Evolutionary conservation across 352 stramenopile species (phyloP).

Genomic region (Globisporangium splendens): DNA sequence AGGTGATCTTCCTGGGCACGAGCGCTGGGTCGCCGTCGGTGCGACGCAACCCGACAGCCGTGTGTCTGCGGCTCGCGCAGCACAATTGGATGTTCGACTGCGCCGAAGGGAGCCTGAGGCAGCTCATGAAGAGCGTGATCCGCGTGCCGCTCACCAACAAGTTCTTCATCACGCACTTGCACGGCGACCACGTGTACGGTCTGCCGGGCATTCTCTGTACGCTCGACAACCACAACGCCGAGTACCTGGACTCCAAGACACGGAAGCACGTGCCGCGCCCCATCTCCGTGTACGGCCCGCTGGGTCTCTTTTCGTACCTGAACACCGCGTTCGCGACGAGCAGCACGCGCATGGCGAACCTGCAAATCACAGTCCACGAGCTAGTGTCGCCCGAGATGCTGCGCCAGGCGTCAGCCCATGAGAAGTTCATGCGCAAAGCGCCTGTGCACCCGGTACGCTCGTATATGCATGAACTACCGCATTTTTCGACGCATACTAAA

Average conservation of each 20-base stretch:
- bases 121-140: constrained; percentile 79
- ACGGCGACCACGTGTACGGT: constrained; percentile 85
- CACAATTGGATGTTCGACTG: constrained; percentile 89
- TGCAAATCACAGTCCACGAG: constrained; percentile 74
- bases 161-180: constrained; percentile 85
- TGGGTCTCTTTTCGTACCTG: constrained; percentile 75
- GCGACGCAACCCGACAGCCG: constrained; percentile 50
- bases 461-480: too few relatives aligned
- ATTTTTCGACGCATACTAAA: too few relatives aligned
- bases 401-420: constrained; percentile 35
- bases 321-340: constrained; percentile 68
- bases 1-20: constrained; percentile 81
- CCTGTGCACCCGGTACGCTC: constrained; percentile 49
- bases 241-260: constrained; percentile 57
- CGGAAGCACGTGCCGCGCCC: constrained; percentile 33
- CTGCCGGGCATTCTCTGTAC: constrained; percentile 81
- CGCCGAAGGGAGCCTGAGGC: constrained; percentile 71
- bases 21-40: constrained; percentile 72
- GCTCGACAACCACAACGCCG: constrained; percentile 72
- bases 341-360: constrained; percentile 63
- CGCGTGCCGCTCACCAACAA: constrained; percentile 71
- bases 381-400: constrained; percentile 55
- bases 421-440: constrained; percentile 60
- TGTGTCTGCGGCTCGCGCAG: constrained; percentile 61
- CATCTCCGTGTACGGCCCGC: constrained; percentile 76